phyloP scores from a whole-genome alignment of 495 filamentous ascomycete species.

The Trichoderma virens region DNA sequence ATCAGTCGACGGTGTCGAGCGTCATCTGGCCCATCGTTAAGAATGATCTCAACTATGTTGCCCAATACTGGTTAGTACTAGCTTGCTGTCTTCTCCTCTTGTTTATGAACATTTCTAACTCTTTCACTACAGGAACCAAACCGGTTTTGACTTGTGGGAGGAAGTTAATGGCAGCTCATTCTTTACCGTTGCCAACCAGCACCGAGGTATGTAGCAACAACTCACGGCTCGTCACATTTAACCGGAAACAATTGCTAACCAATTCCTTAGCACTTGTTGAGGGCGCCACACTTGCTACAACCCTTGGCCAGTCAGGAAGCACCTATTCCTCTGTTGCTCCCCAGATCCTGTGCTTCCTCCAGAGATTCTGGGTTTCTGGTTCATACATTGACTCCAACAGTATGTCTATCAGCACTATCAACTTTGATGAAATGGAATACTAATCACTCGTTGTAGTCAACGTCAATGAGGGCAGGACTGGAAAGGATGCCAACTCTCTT shows the following conservation, averaged over 20 bases:
- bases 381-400: slow-evolving; percentile 54
- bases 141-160: slow-evolving; percentile 67
- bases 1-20: slow-evolving; percentile 28
- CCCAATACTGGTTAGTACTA: slow-evolving; percentile 53
- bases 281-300: slow-evolving; percentile 49
- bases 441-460: slow-evolving; percentile 19
- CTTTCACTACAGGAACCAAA: slow-evolving; percentile 33
- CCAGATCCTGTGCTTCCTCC: slow-evolving; percentile 52
- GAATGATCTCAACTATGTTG: slow-evolving; percentile 62
- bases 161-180: slow-evolving; percentile 57
- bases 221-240: neutral
- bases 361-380: slow-evolving; percentile 54
- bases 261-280: slow-evolving; percentile 47
- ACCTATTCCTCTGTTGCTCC: slow-evolving; percentile 49
- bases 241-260: neutral
- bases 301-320: slow-evolving; percentile 33
- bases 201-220: slow-evolving; percentile 23
- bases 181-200: slow-evolving; percentile 38
- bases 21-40: slow-evolving; percentile 55
- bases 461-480: slow-evolving; percentile 39
- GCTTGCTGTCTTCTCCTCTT: neutral
- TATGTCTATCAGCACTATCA: neutral
- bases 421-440: neutral
- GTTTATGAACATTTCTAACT: neutral
- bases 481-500: slow-evolving; percentile 56